phyloP scores from a whole-genome alignment of 2,329 filamentous ascomycete genomes.

The Byssoonygena ceratinophila region DNA sequence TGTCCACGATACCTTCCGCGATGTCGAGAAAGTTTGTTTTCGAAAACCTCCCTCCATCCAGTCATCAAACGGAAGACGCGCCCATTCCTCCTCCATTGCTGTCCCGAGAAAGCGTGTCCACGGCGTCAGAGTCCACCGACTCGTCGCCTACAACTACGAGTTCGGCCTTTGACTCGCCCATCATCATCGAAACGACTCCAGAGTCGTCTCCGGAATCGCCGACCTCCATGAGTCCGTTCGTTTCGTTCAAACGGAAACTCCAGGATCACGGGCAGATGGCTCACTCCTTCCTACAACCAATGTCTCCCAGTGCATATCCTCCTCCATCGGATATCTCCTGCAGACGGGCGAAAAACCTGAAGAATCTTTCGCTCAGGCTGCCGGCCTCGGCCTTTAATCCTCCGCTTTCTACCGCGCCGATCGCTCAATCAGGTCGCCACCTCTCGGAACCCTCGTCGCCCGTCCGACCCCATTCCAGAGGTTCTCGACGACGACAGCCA shows the following conservation, averaged over 20 bases:
- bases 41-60: constrained; percentile 17
- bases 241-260: no score
- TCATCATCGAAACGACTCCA: constrained; percentile 79
- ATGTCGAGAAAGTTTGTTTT: constrained; percentile 1
- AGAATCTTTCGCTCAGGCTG: constrained; percentile 54
- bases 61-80: constrained; percentile 7
- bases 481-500: constrained; percentile 47
- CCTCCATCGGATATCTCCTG: constrained; percentile 25
- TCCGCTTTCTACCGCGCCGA: constrained; percentile 39
- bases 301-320: constrained; percentile 1
- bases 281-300: background rate
- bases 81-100: constrained; percentile 22
- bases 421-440: constrained; percentile 36
- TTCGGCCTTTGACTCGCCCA: constrained; percentile 84
- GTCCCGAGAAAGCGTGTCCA: constrained; percentile 37
- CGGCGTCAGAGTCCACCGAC: constrained; percentile 69
- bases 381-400: constrained; percentile 36
- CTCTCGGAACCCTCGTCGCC: constrained; percentile 47
- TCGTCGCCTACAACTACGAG: constrained; percentile 92
- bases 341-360: constrained; percentile 48
- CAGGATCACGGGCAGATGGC: no score
- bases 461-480: constrained; percentile 45
- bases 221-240: constrained; percentile 59
- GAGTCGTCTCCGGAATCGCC: constrained; percentile 89
- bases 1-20: background rate